Percentiles rank a stretch among this genome's conserved stretches.
Evolutionary conservation across 2,329 filamentous ascomycete genomes (phyloP).

Genomic region (Penicillium sp.): DNA sequence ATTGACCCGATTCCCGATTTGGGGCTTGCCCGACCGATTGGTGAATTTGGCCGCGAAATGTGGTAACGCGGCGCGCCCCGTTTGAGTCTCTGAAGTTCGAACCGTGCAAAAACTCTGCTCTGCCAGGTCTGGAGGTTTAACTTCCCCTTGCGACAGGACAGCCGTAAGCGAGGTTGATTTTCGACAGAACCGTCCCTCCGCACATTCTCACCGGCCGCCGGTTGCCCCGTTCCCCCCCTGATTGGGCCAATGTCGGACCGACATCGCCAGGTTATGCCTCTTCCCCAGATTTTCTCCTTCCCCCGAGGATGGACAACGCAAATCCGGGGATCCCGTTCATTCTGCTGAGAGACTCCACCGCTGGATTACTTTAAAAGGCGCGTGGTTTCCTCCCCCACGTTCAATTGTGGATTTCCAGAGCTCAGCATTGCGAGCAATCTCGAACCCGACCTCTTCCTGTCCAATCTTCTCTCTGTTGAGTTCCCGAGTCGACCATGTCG

Average conservation of each 20-base stretch:
- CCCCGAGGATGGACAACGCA: neutral
- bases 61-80: too few species aligned
- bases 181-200: neutral
- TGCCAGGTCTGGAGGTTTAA: too few species aligned
- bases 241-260: constrained; percentile 24
- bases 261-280: neutral
- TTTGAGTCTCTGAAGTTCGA: too few species aligned
- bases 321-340: neutral
- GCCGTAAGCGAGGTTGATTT: neutral
- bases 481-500: neutral
- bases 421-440: neutral
- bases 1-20: neutral
- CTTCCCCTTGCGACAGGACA: too few species aligned
- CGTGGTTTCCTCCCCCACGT: neutral
- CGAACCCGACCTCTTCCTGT: neutral
- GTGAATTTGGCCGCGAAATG: neutral
- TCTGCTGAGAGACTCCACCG: neutral
- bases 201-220: neutral
- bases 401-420: neutral
- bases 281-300: constrained; percentile 1
- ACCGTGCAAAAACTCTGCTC: too few species aligned
- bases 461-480: neutral
- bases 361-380: neutral
- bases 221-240: neutral
- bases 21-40: neutral